Evolutionary conservation across 1,139 yeast species (phyloP).

Genomic region (Diutina catenulata): DNA sequence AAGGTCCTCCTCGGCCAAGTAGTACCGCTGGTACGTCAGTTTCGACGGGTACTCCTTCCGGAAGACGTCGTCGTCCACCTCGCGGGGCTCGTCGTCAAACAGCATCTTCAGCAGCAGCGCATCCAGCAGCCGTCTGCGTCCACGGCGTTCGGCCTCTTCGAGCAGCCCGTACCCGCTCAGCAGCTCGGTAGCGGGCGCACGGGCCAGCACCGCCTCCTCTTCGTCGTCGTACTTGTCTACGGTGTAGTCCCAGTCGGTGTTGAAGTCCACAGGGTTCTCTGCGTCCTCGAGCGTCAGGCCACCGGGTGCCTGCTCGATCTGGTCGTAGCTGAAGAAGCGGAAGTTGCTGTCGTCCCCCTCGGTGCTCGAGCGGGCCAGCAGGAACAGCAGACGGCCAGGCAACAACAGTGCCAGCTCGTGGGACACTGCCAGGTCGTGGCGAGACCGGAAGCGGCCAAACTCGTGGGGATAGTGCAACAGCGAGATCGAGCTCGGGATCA

Average conservation of each 20-base stretch:
- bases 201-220: conserved; percentile 8
- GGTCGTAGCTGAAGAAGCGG: conserved; percentile 71
- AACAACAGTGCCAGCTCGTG: conserved; percentile 30
- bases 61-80: background rate
- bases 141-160: conserved; percentile 6
- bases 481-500: conserved; percentile 82
- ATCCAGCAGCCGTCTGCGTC: background rate
- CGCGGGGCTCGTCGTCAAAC: background rate
- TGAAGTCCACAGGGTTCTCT: conserved; percentile 44
- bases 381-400: conserved; percentile 5
- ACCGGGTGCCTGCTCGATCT: conserved; percentile 80
- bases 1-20: conserved; percentile 90
- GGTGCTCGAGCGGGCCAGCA: background rate
- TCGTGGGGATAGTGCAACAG: conserved; percentile 71
- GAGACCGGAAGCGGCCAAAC: conserved; percentile 22
- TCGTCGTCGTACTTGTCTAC: conserved; percentile 35
- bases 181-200: conserved; percentile 13
- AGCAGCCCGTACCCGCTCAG: conserved; percentile 12
- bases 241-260: conserved; percentile 57
- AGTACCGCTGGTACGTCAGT: conserved; percentile 58
- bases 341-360: conserved; percentile 35
- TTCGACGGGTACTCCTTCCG: conserved; percentile 8
- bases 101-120: background rate
- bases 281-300: conserved; percentile 64
- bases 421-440: conserved; percentile 16